phyloP scores from a whole-genome alignment of 1,139 yeast genomes.

The Meyerozyma carpophila region DNA sequence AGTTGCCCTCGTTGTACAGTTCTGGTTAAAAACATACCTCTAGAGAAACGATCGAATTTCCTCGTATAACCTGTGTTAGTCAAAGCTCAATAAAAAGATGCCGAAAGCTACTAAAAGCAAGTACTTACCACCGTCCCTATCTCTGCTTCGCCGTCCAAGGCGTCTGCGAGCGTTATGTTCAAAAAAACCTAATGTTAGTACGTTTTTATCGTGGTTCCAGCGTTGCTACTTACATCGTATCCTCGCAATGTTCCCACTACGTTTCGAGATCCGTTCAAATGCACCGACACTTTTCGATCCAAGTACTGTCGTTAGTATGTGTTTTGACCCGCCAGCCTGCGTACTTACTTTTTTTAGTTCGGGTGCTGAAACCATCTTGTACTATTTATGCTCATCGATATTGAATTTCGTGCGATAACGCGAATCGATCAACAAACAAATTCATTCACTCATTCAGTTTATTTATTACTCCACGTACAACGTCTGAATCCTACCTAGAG shows the following conservation, averaged over 20 bases:
- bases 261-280: constrained; percentile 69
- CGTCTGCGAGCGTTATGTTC: constrained; percentile 70
- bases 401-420: background rate
- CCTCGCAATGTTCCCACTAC: constrained; percentile 74
- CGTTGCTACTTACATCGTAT: constrained; percentile 52
- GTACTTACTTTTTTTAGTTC: constrained; percentile 41
- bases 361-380: constrained; percentile 57
- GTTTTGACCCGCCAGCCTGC: constrained; percentile 1
- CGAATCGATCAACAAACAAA: background rate
- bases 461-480: no score
- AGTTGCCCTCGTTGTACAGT: background rate
- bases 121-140: constrained; percentile 50
- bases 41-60: constrained; percentile 56
- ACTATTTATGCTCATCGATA: background rate
- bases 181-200: constrained; percentile 47
- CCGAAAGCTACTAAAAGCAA: no score
- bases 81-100: constrained; percentile 1
- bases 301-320: constrained; percentile 46
- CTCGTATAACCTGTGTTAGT: constrained; percentile 47
- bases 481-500: no score
- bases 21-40: constrained; percentile 33
- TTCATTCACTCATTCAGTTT: background rate
- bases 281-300: constrained; percentile 67
- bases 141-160: constrained; percentile 57
- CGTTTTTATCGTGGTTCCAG: background rate